Evolutionary conservation across 306 rosid species (phyloP).

Genomic region (Glycine tomentella): DNA sequence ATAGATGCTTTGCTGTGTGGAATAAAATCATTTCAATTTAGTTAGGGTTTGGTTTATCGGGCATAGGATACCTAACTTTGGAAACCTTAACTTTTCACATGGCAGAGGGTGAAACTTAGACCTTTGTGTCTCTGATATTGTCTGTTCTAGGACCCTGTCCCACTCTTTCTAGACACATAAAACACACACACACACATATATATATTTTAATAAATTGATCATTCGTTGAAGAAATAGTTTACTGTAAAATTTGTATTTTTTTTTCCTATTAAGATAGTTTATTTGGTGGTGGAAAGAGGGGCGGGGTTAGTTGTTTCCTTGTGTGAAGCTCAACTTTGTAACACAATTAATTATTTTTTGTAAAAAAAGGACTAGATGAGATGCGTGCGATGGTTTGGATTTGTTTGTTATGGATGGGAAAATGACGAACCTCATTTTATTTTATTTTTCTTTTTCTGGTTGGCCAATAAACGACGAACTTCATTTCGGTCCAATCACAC

Average conservation of each 20-base stretch:
- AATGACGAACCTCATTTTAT: constrained; percentile 16
- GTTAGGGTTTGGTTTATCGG: constrained; percentile 37
- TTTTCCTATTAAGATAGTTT: too few relatives aligned
- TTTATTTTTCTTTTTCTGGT: background rate
- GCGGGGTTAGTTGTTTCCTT: background rate
- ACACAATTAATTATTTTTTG: too few relatives aligned
- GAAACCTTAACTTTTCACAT: constrained; percentile 60
- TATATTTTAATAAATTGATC: constrained; percentile 21
- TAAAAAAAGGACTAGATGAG: background rate
- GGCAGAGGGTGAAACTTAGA: constrained; percentile 47
- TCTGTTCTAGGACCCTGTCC: constrained; percentile 46
- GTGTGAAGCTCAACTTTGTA: constrained; percentile 34
- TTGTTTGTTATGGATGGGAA: background rate
- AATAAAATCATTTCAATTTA: background rate
- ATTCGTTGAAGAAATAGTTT: background rate
- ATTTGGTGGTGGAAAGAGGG: background rate
- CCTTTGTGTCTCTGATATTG: constrained; percentile 54
- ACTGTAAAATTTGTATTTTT: background rate
- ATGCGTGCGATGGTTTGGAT: background rate
- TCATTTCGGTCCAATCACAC: constrained; percentile 52
- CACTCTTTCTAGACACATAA: constrained; percentile 49
- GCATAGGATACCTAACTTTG: constrained; percentile 64
- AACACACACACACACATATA: constrained; percentile 26
- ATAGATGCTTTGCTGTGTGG: too few relatives aligned
- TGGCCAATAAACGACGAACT: constrained; percentile 43